Percentiles rank a stretch among this genome's conserved stretches.
Conservation (phyloP, 2,329 filamentous ascomycete species). For the Lasiodiplodia gonubiensis region DNA sequence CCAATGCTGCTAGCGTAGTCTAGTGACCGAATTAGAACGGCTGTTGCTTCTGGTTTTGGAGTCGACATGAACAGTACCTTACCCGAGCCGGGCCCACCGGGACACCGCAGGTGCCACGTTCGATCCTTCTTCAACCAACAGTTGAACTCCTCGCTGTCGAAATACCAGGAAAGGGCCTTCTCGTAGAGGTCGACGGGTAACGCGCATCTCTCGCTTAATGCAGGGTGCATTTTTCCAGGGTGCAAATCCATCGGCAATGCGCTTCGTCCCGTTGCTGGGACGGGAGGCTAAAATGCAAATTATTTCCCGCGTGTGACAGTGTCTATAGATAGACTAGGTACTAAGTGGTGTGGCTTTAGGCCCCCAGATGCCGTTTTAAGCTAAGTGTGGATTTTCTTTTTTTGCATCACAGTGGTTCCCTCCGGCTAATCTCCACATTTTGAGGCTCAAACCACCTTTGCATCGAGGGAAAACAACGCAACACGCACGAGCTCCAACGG, state of each 20-base stretch:
- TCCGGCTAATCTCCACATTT: neutral
- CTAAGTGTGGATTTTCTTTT: neutral
- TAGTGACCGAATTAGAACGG: neutral
- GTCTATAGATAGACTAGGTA: neutral
- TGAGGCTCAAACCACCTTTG: neutral
- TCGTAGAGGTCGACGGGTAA: slow-evolving; percentile 32
- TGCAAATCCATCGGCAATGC: neutral
- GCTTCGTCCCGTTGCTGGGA: neutral
- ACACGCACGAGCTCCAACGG: neutral
- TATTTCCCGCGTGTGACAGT: neutral
- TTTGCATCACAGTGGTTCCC: neutral
- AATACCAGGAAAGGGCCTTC: slow-evolving; percentile 32
- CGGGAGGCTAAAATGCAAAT: neutral
- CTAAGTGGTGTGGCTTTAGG: neutral
- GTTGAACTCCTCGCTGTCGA: slow-evolving; percentile 10
- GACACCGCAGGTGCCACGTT: slow-evolving; percentile 27
- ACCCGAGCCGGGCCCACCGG: slow-evolving; percentile 27
- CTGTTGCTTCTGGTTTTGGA: neutral
- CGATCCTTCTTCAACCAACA: slow-evolving; percentile 4
- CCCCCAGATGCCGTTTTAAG: neutral
- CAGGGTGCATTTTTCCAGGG: neutral
- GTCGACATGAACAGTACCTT: slow-evolving; percentile 1
- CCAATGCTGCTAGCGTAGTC: slow-evolving; percentile 27
- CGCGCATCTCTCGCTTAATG: neutral
- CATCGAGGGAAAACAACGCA: neutral